Base-by-base conservation (phyloP, 2,329 filamentous ascomycete genomes). In the Chrysoporthe puriensis region DNA sequence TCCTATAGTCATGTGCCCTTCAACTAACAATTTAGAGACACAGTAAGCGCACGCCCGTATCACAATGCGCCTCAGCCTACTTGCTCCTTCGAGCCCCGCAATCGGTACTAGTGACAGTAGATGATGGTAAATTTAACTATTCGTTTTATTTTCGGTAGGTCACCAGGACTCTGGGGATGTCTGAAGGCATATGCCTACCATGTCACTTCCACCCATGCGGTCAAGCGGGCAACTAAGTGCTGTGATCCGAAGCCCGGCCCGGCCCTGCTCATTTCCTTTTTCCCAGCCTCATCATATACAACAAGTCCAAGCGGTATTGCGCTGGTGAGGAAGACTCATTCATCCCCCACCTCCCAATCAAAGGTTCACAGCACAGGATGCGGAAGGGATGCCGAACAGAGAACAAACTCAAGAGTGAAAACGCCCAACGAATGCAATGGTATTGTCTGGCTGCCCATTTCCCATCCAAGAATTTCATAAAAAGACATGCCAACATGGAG, bases 391-490 rank as follows among this genome's bases (percentile, higher is more conserved):
- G n/a, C 21, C 9, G 16, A 46, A 26, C n/a, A 46, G 48, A 59
- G n/a, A 46, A 64, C 26, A 11, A 61, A 16, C 14, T 46, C 40
- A 61, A 57, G 60, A 44, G 54, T 26, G 40, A 59, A 50, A 65
- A 64, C 66, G 62, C 65, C 68, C 65, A 69, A 64, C 43, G 65
- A 69, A 69, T 69, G 68, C 68, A 65, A 62, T 65, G 62, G 68
- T 69, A 69, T 69, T 65, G 63, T 65, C 42, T 64, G 54, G 46
- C 64, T 65, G 64, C 50, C 66, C 63, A 60, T 65, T 59, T 63
- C 60, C 66, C 66, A 68, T 56, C 59, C 62, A 34, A 54, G 50
- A 14, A 54, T 54, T 54, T 54, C 50, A 54, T 54, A 57, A 60
- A 58, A 56, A 62, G 52, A 58, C 54, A 60, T 26, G 21, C 42